These are phyloP conservation scores for Verbena officinalis DNA, from an alignment of 257 asterid species.

Conservation along the genomic window DNA sequence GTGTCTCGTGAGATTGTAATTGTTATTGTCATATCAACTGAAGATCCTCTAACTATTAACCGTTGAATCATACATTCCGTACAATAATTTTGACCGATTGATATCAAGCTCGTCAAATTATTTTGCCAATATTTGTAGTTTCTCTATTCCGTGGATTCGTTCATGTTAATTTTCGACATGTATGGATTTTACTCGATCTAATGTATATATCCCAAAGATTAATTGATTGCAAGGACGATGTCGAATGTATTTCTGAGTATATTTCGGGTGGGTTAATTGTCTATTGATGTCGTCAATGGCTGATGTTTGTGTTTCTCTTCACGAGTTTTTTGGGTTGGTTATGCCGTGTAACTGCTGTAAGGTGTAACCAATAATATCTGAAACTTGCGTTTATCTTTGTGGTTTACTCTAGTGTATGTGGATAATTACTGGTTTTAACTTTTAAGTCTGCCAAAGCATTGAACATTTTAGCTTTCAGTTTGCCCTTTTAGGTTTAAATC, in stretches of 20 bases:
- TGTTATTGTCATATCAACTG: not conserved
- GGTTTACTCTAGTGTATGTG: not conserved
- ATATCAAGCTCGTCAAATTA: not conserved
- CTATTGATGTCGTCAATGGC: not conserved
- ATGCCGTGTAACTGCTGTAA: not conserved
- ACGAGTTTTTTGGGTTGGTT: not conserved
- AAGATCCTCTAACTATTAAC: not conserved
- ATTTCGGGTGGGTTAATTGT: not conserved
- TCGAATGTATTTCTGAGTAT: not conserved
- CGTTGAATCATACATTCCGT: not conserved
- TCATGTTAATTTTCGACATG: not conserved
- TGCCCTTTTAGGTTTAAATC: constrained; percentile 12
- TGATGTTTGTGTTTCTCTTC: not conserved
- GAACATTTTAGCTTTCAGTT: not conserved
- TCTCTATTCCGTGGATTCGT: not conserved
- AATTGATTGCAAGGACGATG: not conserved
- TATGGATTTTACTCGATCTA: not conserved
- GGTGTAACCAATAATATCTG: too few species aligned
- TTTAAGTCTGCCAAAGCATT: not conserved
- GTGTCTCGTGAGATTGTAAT: not conserved
- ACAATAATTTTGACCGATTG: not conserved
- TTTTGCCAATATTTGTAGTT: not conserved
- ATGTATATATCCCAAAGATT: not conserved
- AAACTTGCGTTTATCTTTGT: not conserved
- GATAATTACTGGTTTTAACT: not conserved